Evolutionary conservation across 2,329 filamentous ascomycete genomes (phyloP), one percentile per base, ranked within the genome.

Genomic region (Fusarium sp.): DNA sequence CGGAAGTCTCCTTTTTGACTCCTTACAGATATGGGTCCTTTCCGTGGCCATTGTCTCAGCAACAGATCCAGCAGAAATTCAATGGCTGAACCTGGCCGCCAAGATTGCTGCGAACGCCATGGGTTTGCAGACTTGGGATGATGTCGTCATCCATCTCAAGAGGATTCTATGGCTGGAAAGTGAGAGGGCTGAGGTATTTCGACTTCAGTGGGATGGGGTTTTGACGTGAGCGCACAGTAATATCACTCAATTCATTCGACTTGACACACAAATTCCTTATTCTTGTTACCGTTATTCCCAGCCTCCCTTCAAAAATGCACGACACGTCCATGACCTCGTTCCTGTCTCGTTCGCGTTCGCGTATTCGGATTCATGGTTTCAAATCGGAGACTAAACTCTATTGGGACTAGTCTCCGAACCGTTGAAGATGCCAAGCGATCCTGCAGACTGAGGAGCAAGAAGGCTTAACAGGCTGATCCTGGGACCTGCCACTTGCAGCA

Each of bases 11-110:
- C 23, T 65, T 0, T 54, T 74, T 21, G 68, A 60, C 26, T 75
- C 78, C 2, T 55, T 84, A 4, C 72, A 76, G 34, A 56, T 83
- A 4, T 86, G 84, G 84, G 49, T 83, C n/a, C 45, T 81, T 4
- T 75, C 79, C 0, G 70, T 84, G 31, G 83, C 82, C 2, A 75
- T 85, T 71, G 77, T 77, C 4, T 78, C 80, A 4, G 75, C 80
- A 1, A 62, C 60, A 5, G 74, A 75, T 2, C 75, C 77, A 18
- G 19, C 57, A 4, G 62, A 79, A 9, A 56, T 76, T 18, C 55
- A 67, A 10, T 80, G 77, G 77, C 79, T 82, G 8, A 48, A 31
- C 3, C 66, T 73, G 3, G 64, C 68, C 49, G 77, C 79, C 7
- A 48, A 44, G 10, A 43, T 51, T 7, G 53, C 59, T 16, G 51